Base-by-base conservation (phyloP, 2,329 filamentous ascomycete genomes). In the Aspergillus sp. region DNA sequence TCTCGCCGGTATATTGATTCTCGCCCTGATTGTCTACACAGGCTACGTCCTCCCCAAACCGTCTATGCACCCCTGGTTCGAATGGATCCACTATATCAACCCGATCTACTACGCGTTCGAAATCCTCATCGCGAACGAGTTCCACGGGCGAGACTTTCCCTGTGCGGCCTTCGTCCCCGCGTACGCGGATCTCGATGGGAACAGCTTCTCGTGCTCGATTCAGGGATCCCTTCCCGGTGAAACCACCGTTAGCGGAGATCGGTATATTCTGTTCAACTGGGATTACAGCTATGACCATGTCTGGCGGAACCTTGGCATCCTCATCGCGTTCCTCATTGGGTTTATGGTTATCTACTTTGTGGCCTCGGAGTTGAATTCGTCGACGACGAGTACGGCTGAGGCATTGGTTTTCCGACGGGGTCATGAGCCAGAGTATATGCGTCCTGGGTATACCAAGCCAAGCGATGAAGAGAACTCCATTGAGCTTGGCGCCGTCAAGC, bases 81-180 rank as follows among this genome's bases (percentile, higher is more conserved):
- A 86, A 60, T 95, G 91, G 91, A 85, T 95, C 60, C 89, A 88
- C 72, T 93, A 91, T 73, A 79, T 93, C 31, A 89, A 93, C 62
- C 90, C 91, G 7, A 82, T 94, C 4, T 86, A 85, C 1, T 95
- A 94, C 65, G 87, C 87, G 0, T 95, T 95, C 68, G 91, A 96
- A 74, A 80, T 88, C 0, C 82, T 96, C 23, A 89, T 93, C 83
- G 84, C 91, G 64, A 95, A 95, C 76, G 92, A 96, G 75, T 95
- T 95, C 65, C 74, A 86, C 67, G 78, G 80, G 56, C 85, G 87
- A 13, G 64, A 86, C 0, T 93, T 89, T 71, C 49, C 59, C 1
- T 86, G 84, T 67, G 70, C 73, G 69, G 93, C 7, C 77, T 78
- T 50, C 71, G 84, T 25, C 81, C 83, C 2, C 64, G 45, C 3